Evolutionary conservation across 139 green algal genomes (phyloP), one percentile per base, ranked within the genome.

Genomic region (Coccomyxa sp.): DNA sequence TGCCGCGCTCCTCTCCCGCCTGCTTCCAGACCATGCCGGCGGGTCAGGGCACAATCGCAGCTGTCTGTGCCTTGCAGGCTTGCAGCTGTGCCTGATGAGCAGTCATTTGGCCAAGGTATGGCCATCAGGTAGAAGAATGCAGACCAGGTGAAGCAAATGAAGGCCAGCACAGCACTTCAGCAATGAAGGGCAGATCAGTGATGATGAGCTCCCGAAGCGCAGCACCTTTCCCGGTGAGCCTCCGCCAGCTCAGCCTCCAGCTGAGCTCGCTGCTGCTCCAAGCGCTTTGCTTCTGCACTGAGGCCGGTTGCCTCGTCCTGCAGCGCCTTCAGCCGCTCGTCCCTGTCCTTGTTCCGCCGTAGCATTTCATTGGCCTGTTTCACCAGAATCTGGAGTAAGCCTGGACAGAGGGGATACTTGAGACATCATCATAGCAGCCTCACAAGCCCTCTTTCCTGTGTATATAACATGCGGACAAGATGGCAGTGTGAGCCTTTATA

Each of bases 201-300:
- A n/a, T n/a, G n/a, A n/a, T n/a, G n/a, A n/a, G n/a, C n/a, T n/a
- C n/a, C n/a, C n/a, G n/a, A n/a, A n/a, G n/a, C n/a, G n/a, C n/a
- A n/a, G n/a, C 64, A 36, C 64, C 64, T 34, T 71, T 71, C 64
- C 29, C 64, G 64, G 64, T 71, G 64, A 22, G 64, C 64, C 27
- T 34, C 64, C 24, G 64, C 64, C 2, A 71, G 64, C 64, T 71
- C 64, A 34, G 64, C 64, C 64, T 71, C 64, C 1, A 71, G 64
- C 64, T 71, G 64, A 22, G 64, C 2, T 14, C 64, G 64, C 64
- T 38, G 64, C 64, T 64, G 50, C 50, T 64, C 50, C 50, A 64
- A 22, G 3, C 50, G 50, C 50, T 64, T 64, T 1, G 50, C 50
- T 64, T 64, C 50, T 18, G 64, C 64, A 18, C 24, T 34, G 2